Evolutionary conservation across 352 stramenopile genomes (phyloP).

Genomic region (Saprolegnia diclina): DNA sequence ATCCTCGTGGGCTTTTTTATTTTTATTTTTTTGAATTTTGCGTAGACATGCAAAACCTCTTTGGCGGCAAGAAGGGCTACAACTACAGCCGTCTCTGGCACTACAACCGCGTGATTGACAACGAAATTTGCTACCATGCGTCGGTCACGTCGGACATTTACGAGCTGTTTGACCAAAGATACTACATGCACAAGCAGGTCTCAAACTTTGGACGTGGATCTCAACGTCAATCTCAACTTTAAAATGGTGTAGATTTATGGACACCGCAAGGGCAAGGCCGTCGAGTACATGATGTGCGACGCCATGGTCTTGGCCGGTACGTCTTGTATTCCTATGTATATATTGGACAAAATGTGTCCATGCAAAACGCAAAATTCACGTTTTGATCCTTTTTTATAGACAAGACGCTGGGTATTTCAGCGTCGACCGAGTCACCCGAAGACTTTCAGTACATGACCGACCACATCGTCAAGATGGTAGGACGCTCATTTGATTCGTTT

Average conservation of each 20-base stretch:
- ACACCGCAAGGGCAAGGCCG: conserved; percentile 81
- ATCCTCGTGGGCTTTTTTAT: background rate
- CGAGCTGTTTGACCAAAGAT: conserved; percentile 86
- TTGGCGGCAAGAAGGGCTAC: conserved; percentile 70
- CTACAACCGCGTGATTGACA: conserved; percentile 80
- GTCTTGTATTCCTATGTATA: too few species aligned
- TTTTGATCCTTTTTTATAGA: conserved; percentile 36
- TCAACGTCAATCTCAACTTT: background rate
- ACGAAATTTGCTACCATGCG: conserved; percentile 87
- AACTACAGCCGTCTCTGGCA: conserved; percentile 71
- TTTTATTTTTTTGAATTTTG: background rate
- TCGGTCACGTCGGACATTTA: conserved; percentile 84
- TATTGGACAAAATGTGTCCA: too few species aligned
- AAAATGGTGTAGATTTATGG: conserved; percentile 66
- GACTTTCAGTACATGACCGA: conserved; percentile 77
- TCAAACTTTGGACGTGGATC: too few species aligned
- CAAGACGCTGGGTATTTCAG: conserved; percentile 63
- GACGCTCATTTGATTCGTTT: conserved; percentile 15
- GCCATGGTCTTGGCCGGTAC: conserved; percentile 62
- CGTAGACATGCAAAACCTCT: conserved; percentile 76
- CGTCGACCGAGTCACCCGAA: conserved; percentile 48
- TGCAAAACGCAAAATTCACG: too few species aligned
- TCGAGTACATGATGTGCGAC: conserved; percentile 89
- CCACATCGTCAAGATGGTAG: conserved; percentile 58
- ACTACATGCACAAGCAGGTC: conserved; percentile 80